Conservation (phyloP, 257 asterid species). For the Phtheirospermum japonicum region DNA sequence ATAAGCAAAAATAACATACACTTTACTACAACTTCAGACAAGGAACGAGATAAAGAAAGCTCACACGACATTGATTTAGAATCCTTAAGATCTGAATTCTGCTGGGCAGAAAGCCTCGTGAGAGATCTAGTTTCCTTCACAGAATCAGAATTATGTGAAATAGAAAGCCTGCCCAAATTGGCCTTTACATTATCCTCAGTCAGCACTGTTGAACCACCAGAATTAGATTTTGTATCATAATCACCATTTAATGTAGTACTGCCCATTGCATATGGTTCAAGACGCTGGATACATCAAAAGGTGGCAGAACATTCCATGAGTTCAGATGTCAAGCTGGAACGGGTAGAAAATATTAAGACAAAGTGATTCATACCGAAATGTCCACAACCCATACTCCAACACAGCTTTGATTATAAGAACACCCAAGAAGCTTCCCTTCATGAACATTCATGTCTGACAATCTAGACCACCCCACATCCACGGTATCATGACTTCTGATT, state of each 20-base stretch:
- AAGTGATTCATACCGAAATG: slow-evolving; percentile 61
- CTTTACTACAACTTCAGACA: slow-evolving; percentile 5
- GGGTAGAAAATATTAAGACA: slow-evolving; percentile 20
- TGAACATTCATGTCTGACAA: slow-evolving; percentile 94
- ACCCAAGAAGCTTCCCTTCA: slow-evolving; percentile 99
- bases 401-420: slow-evolving; percentile 97
- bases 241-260: slow-evolving; percentile 53
- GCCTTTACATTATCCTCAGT: slow-evolving; percentile 57
- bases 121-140: slow-evolving; percentile 70
- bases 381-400: slow-evolving; percentile 99
- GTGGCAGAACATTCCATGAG: slow-evolving; percentile 30
- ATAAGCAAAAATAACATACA: slow-evolving; percentile 10
- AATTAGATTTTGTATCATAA: slow-evolving; percentile 55
- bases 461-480: slow-evolving; percentile 98
- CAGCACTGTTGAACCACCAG: slow-evolving; percentile 55
- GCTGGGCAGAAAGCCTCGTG: slow-evolving; percentile 61
- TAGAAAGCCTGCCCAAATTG: slow-evolving; percentile 71
- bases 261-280: slow-evolving; percentile 82
- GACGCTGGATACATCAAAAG: slow-evolving; percentile 57
- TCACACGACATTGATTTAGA: slow-evolving; percentile 68
- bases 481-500: slow-evolving; percentile 80
- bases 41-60: slow-evolving; percentile 30
- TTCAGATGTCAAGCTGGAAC: slow-evolving; percentile 24
- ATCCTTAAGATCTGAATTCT: slow-evolving; percentile 72
- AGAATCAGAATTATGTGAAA: slow-evolving; percentile 68